Conservation (phyloP, 202 grass and related monocot species). For the Carex arenaria region DNA sequence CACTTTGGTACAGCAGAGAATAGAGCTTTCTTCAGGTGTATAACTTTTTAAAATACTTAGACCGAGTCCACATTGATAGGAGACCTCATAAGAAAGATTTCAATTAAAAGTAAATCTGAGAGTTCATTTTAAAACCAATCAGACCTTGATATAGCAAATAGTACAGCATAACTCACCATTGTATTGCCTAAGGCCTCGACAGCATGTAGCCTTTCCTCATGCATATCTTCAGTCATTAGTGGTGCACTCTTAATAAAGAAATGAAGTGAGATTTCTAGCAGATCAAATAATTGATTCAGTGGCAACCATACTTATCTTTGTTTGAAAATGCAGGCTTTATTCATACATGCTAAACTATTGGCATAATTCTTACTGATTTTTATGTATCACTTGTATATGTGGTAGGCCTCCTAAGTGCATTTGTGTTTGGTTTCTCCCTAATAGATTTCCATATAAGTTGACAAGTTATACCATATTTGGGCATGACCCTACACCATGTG, state of each 20-base stretch:
- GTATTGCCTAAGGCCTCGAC: slow-evolving; percentile 78
- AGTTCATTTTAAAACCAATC: slow-evolving; percentile 11
- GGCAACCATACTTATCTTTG: background rate
- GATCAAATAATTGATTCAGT: background rate
- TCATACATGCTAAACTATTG: slow-evolving; percentile 12
- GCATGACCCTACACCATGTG: background rate
- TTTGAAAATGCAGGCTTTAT: slow-evolving; percentile 30
- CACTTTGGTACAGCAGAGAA: background rate
- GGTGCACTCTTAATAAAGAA: slow-evolving; percentile 74
- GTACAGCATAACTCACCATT: slow-evolving; percentile 48
- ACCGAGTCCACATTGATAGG: background rate
- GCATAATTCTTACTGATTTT: background rate
- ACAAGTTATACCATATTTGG: background rate
- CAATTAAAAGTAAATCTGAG: slow-evolving; percentile 11
- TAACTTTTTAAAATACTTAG: background rate
- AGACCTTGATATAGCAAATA: slow-evolving; percentile 17
- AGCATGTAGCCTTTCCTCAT: slow-evolving; percentile 94
- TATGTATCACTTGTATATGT: background rate
- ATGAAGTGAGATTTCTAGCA: slow-evolving; percentile 10
- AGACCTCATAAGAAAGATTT: background rate
- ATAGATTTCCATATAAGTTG: background rate
- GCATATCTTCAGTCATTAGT: slow-evolving; percentile 99
- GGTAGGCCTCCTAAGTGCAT: background rate
- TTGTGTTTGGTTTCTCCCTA: background rate
- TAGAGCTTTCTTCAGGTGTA: background rate